These are phyloP conservation scores for Hevea brasiliensis DNA, from an alignment of 345 rosid genomes.

Conservation along the genomic window DNA sequence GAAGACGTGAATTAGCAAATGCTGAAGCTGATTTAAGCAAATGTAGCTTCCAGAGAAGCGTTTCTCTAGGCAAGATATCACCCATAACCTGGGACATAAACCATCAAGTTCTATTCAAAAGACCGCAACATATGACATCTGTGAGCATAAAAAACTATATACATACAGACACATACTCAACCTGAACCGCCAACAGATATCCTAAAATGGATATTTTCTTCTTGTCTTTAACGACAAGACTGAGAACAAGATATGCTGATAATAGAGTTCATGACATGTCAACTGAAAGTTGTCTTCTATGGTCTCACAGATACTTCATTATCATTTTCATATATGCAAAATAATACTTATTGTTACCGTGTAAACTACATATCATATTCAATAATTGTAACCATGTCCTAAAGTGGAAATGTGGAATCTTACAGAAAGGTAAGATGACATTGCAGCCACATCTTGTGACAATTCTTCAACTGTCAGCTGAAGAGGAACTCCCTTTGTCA, in stretches of 20 bases:
- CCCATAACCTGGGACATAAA: conserved; percentile 55
- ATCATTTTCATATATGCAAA: neutral
- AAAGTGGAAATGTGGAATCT: conserved; percentile 24
- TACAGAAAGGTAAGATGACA: conserved; percentile 55
- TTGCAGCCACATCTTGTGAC: conserved; percentile 44
- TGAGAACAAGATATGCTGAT: neutral
- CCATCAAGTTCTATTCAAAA: conserved; percentile 19
- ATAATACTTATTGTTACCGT: neutral
- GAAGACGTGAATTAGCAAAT: conserved; percentile 68
- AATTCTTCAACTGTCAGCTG: conserved; percentile 41
- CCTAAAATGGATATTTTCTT: too few relatives aligned
- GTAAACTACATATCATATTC: too few relatives aligned
- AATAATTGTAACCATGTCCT: too few relatives aligned
- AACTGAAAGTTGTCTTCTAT: neutral
- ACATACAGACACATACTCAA: too few relatives aligned
- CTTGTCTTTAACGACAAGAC: neutral
- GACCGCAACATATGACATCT: neutral
- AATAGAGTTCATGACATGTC: neutral
- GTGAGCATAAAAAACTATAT: conserved; percentile 5
- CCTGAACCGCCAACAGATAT: too few relatives aligned
- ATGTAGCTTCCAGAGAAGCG: conserved; percentile 79
- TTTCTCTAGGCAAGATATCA: conserved; percentile 59
- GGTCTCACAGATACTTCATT: neutral
- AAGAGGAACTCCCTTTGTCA: conserved; percentile 51
- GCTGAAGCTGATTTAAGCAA: conserved; percentile 63